These are phyloP conservation scores for Sugiyamaella chiloensis DNA, from an alignment of 805 yeast species.

Conservation along the genomic window DNA sequence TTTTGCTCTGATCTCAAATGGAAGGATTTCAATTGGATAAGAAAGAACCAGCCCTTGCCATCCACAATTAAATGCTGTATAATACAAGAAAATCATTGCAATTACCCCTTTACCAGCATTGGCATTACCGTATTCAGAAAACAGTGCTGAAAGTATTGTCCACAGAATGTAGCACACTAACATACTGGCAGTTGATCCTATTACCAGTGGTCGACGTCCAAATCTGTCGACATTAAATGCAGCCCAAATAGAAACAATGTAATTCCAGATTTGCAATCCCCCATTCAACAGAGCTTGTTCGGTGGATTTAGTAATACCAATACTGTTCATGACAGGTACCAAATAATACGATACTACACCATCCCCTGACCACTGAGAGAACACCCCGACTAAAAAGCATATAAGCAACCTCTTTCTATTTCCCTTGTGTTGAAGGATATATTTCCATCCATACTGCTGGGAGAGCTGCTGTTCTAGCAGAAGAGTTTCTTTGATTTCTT, in stretches of 20 bases:
- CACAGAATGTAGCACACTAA: conserved; percentile 32
- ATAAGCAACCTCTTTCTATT: conserved; percentile 17
- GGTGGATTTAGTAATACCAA: conserved; percentile 44
- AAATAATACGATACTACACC: conserved; percentile 40
- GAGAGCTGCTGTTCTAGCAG: conserved; percentile 22
- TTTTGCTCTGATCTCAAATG: conserved; percentile 39
- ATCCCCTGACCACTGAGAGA: conserved; percentile 21
- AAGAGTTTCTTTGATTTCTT: conserved; percentile 22
- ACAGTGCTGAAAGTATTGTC: conserved; percentile 47
- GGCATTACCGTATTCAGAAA: conserved; percentile 41
- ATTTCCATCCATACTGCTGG: conserved; percentile 16
- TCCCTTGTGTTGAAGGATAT: conserved; percentile 16
- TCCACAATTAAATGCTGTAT: conserved; percentile 23
- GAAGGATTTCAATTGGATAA: conserved; percentile 25
- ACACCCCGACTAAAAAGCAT: conserved; percentile 10
- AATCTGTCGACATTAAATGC: conserved; percentile 13
- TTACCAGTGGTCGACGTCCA: conserved; percentile 17
- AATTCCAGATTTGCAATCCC: conserved; percentile 17
- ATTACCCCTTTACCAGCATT: conserved; percentile 44
- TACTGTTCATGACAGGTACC: conserved; percentile 47
- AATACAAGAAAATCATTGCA: conserved; percentile 47
- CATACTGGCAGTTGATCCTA: conserved; percentile 15
- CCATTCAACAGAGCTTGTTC: conserved; percentile 20
- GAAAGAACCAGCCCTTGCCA: conserved; percentile 28
- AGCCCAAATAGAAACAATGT: conserved; percentile 6